Percentiles rank a stretch among this genome's conserved stretches.
Conservation (phyloP, 163 green algal genomes). For the Scenedesmus sp. region DNA sequence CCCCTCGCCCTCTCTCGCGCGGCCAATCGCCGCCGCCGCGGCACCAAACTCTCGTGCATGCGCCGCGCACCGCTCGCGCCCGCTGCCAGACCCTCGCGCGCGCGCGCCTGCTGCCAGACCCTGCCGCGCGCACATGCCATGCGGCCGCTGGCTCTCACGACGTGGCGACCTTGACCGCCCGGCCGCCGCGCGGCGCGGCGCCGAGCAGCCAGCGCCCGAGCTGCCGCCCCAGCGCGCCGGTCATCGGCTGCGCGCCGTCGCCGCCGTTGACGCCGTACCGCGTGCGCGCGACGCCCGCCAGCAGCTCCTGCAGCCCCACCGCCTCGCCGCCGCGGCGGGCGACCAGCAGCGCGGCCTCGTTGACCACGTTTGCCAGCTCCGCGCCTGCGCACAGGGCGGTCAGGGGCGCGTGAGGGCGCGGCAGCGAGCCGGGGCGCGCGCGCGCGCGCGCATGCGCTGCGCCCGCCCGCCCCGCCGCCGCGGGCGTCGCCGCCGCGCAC, state of each 20-base stretch:
- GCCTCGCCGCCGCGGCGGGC: slow-evolving; percentile 55
- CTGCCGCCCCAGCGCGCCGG: slow-evolving; percentile 1
- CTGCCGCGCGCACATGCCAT: too few species aligned
- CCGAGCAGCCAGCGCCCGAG: slow-evolving; percentile 49
- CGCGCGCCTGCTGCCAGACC: too few species aligned
- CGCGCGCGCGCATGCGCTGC: too few species aligned
- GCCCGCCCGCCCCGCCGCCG: too few species aligned
- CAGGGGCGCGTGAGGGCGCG: too few species aligned
- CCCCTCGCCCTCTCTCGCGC: too few species aligned
- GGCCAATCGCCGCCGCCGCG: too few species aligned
- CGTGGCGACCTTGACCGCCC: slow-evolving; percentile 46
- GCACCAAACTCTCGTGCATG: too few species aligned
- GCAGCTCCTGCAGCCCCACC: slow-evolving; percentile 73
- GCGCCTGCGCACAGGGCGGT: slow-evolving; percentile 65
- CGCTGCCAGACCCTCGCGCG: too few species aligned
- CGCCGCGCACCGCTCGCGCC: too few species aligned
- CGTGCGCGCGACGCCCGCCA: slow-evolving; percentile 79
- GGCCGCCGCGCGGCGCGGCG: slow-evolving; percentile 12
- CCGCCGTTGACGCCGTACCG: slow-evolving; percentile 58
- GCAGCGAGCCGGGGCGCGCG: too few species aligned
- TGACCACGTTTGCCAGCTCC: slow-evolving; percentile 91
- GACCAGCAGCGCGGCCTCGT: slow-evolving; percentile 85
- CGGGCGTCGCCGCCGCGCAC: background rate
- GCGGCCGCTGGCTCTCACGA: slow-evolving; percentile 13
- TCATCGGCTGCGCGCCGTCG: background rate